Evolutionary conservation across 805 yeast genomes (phyloP).

Genomic region (Candida chauliodis): DNA sequence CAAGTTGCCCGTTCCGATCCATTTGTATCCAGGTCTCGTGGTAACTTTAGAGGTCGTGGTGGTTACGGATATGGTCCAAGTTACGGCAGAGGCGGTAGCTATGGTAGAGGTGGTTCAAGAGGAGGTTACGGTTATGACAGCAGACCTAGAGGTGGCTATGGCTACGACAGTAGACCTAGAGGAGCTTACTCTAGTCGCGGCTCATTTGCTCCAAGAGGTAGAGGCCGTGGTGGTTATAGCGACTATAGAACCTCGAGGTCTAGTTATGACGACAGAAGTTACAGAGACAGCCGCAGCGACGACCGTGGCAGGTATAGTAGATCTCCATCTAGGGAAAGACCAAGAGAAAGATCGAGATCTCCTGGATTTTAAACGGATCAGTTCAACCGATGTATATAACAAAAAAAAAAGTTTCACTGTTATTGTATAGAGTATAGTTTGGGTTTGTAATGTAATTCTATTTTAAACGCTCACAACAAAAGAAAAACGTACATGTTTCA

Average conservation of each 20-base stretch:
- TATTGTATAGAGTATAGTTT: slow-evolving; percentile 3
- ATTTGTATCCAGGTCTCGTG: slow-evolving; percentile 33
- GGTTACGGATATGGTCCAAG: slow-evolving; percentile 23
- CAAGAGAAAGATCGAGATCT: slow-evolving; percentile 34
- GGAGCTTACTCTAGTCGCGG: slow-evolving; percentile 11
- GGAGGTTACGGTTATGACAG: slow-evolving; percentile 16
- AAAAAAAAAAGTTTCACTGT: not conserved
- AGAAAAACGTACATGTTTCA: no score
- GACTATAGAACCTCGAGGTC: slow-evolving; percentile 11
- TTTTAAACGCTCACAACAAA: no score
- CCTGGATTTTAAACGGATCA: slow-evolving; percentile 23
- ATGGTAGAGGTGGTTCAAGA: slow-evolving; percentile 15
- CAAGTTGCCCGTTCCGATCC: slow-evolving; percentile 59
- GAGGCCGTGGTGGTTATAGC: slow-evolving; percentile 17
- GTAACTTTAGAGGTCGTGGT: slow-evolving; percentile 27
- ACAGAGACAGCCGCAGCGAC: slow-evolving; percentile 5
- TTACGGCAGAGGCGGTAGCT: slow-evolving; percentile 15
- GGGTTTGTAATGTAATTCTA: no score
- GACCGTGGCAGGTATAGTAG: slow-evolving; percentile 10
- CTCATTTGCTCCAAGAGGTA: slow-evolving; percentile 8
- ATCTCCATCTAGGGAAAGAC: slow-evolving; percentile 25
- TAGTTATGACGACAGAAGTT: slow-evolving; percentile 9
- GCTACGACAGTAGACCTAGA: slow-evolving; percentile 13
- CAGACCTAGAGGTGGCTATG: slow-evolving; percentile 13
- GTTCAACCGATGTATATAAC: not conserved